Conservation (phyloP, 2,329 filamentous ascomycete genomes). For the Beauveria asiatica region DNA sequence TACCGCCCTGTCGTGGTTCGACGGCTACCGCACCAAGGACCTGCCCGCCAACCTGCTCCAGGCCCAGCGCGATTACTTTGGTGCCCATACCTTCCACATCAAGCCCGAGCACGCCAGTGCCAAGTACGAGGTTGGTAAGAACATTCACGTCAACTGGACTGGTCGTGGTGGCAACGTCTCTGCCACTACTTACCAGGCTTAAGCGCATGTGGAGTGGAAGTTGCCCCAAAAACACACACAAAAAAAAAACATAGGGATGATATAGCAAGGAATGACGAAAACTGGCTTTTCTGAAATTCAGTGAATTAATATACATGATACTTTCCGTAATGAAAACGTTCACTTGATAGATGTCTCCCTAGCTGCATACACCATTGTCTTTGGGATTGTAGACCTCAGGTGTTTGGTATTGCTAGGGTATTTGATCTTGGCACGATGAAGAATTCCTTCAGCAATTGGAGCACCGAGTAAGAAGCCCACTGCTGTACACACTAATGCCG, state of each 20-base stretch:
- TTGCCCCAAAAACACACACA: neutral
- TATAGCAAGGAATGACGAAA: slow-evolving; percentile 8
- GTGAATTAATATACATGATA: slow-evolving; percentile 5
- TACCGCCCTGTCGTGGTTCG: slow-evolving; percentile 96
- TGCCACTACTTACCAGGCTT: slow-evolving; percentile 95
- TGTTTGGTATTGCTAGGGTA: slow-evolving; percentile 51
- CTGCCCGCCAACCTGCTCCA: slow-evolving; percentile 97
- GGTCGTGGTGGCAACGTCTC: slow-evolving; percentile 95
- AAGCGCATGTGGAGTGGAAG: slow-evolving; percentile 28
- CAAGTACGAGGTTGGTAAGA: slow-evolving; percentile 75
- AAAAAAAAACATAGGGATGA: neutral
- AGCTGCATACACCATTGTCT: slow-evolving; percentile 48
- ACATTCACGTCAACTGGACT: slow-evolving; percentile 99
- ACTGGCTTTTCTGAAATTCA: neutral
- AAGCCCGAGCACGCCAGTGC: slow-evolving; percentile 70
- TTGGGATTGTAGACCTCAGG: slow-evolving; percentile 32
- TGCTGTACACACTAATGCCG: slow-evolving; percentile 55
- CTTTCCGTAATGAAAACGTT: neutral
- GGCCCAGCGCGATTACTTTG: slow-evolving; percentile 99
- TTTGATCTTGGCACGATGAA: slow-evolving; percentile 45
- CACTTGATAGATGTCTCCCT: slow-evolving; percentile 32
- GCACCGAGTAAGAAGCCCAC: slow-evolving; percentile 39
- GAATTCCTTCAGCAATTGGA: slow-evolving; percentile 48
- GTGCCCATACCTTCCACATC: slow-evolving; percentile 82
- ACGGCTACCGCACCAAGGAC: slow-evolving; percentile 95